Evolutionary conservation across 176 grass and related monocot genomes (phyloP).

Genomic region (Chloris gayana): DNA sequence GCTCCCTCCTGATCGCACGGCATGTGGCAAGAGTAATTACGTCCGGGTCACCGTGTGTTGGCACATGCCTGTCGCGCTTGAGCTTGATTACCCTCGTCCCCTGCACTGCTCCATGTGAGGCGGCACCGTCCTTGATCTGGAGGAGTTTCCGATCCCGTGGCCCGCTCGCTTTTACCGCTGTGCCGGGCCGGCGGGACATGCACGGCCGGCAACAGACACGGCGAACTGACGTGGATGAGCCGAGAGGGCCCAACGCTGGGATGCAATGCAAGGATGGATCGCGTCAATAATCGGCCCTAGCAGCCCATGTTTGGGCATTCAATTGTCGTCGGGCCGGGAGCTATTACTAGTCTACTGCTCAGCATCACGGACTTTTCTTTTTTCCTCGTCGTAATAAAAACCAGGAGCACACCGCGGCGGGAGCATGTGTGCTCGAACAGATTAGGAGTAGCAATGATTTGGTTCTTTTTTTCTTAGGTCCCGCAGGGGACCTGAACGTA

Average conservation of each 20-base stretch:
- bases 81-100: not conserved
- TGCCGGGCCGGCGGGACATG: not conserved
- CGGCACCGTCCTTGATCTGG: not conserved
- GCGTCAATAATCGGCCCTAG: not conserved
- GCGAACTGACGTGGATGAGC: not conserved
- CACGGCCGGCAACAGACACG: not conserved
- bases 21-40: not conserved
- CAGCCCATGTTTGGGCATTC: constrained; percentile 31
- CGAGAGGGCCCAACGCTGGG: not conserved
- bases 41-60: not conserved
- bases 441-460: too few relatives aligned
- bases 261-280: too few relatives aligned
- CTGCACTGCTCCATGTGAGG: not conserved
- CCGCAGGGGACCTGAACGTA: too few relatives aligned
- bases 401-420: too few relatives aligned
- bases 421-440: too few relatives aligned
- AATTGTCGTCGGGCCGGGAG: not conserved
- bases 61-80: not conserved
- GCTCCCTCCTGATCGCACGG: not conserved
- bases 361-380: not conserved
- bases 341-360: not conserved
- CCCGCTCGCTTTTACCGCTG: not conserved
- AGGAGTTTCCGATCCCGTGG: not conserved
- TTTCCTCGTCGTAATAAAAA: not conserved
- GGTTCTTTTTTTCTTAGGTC: too few relatives aligned